Base-by-base conservation (phyloP, 163 green algal genomes). In the Chlamydomonas reinhardtii region DNA sequence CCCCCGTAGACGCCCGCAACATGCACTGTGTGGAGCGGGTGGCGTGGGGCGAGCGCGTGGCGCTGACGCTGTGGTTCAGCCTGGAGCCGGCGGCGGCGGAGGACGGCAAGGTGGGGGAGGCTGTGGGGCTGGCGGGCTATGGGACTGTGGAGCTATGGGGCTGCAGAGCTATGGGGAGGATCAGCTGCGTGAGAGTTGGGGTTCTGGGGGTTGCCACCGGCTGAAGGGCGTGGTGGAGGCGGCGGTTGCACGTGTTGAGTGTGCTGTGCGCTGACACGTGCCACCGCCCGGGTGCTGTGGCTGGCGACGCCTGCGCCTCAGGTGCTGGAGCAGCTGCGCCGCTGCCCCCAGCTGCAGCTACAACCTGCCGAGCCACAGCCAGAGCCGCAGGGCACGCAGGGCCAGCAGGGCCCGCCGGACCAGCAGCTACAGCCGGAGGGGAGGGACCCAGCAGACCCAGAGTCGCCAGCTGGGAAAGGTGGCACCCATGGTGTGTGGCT, bases 11-110 rank as follows among this genome's bases (percentile, higher is more conserved):
- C 61, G 35, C 54, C 6, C 82, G 82, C 82, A 87, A 87, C 29
- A 72, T 87, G 71, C 82, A 87, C 61, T 75, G 82, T 31, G 82
- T 87, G 61, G 72, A 87, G 54, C 32, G 35, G n/a, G 82, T 87
- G 82, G 37, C 31, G 14, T 68, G 82, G 71, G 82, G 82, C n/a
- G 82, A 87, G 82, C 82, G 82, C 11, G 62, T 69, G 59, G 81
- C 82, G 3, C 72, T 87, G 19, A 87, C 71, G 29, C 25, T 78
- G 69, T 87, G 82, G 82, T 69, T 82, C 72, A 62, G 15, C n/a
- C 39, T 87, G 72, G 82, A 87, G 0, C 72, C 59, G 16, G n/a
- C 37, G 61, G 71, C 72, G 8, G 72, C 82, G 11, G 82, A 87
- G 82, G 82, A 87, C 39, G 35, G 17, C 37, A 78, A 69, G 82